Evolutionary conservation across 129 eudicot genomes (phyloP).

Genomic region (Tagetes patula): DNA sequence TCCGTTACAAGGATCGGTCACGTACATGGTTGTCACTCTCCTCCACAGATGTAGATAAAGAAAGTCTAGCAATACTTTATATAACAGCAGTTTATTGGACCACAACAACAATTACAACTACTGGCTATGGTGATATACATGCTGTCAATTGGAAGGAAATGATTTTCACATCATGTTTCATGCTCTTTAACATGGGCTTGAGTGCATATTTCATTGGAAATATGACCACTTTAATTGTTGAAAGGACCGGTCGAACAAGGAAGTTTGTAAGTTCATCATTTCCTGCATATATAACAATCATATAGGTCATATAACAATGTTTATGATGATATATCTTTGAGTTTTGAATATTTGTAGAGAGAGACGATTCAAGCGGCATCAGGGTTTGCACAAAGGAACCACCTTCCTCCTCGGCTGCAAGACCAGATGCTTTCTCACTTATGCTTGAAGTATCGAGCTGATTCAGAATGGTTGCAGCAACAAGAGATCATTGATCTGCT

Average conservation of each 20-base stretch:
- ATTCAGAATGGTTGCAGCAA: slow-evolving; percentile 71
- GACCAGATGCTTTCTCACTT: slow-evolving; percentile 70
- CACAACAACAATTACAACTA: slow-evolving; percentile 60
- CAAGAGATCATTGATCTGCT: slow-evolving; percentile 67
- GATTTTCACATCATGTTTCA: slow-evolving; percentile 47
- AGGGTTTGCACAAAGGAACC: slow-evolving; percentile 64
- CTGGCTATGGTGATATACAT: slow-evolving; percentile 78
- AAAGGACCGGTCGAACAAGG: slow-evolving; percentile 63
- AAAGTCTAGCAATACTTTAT: slow-evolving; percentile 32
- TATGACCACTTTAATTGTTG: slow-evolving; percentile 80
- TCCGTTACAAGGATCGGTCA: slow-evolving; percentile 36
- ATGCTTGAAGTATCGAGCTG: slow-evolving; percentile 57
- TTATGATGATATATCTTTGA: background rate
- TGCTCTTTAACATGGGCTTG: slow-evolving; percentile 66
- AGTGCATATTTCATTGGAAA: slow-evolving; percentile 68
- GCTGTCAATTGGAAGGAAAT: slow-evolving; percentile 58
- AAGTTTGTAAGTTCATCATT: slow-evolving; percentile 54
- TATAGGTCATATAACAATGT: too few species aligned
- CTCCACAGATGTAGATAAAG: slow-evolving; percentile 16
- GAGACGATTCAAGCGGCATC: slow-evolving; percentile 70
- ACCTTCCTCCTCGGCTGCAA: slow-evolving; percentile 54
- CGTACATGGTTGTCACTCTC: slow-evolving; percentile 51
- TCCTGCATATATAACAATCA: slow-evolving; percentile 3
- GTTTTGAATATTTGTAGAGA: slow-evolving; percentile 42
- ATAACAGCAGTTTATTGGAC: slow-evolving; percentile 62